Conservation (phyloP, 1,284 basidiomycete genomes). For the Melampsora larici-populina region DNA sequence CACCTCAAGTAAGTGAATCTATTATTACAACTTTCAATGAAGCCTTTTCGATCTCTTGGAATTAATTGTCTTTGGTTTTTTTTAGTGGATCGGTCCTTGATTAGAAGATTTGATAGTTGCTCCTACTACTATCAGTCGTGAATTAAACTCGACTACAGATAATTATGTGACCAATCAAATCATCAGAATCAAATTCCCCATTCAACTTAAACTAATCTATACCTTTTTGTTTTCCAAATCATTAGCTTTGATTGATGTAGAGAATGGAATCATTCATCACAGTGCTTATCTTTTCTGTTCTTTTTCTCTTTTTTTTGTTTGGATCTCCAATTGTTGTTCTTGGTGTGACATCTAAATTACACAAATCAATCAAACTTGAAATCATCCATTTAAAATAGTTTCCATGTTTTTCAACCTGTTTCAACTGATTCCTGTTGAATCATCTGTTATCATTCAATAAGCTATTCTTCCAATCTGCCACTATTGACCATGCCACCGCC, state of each 20-base stretch:
- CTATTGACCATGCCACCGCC: too few relatives aligned
- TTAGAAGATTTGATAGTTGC: conserved; percentile 73
- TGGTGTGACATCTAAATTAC: too few relatives aligned
- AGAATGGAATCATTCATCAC: conserved; percentile 67
- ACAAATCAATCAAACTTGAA: too few relatives aligned
- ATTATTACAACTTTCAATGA: background rate
- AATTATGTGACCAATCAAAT: conserved; percentile 56
- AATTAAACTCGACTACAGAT: conserved; percentile 74
- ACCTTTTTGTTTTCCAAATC: conserved; percentile 62
- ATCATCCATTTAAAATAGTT: too few relatives aligned
- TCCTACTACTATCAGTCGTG: conserved; percentile 64
- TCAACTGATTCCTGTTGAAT: too few relatives aligned
- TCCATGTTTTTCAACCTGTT: too few relatives aligned
- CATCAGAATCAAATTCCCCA: conserved; percentile 11
- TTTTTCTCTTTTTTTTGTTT: too few relatives aligned
- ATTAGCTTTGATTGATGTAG: conserved; percentile 69
- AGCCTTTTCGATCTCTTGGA: too few relatives aligned
- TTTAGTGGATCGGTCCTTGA: conserved; percentile 73
- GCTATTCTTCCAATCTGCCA: too few relatives aligned
- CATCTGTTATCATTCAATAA: too few relatives aligned
- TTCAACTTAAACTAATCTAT: background rate
- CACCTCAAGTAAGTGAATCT: conserved; percentile 62
- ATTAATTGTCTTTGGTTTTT: background rate
- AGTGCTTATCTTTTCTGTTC: conserved; percentile 86
- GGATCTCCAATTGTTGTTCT: too few relatives aligned